Evolutionary conservation across 805 yeast species (phyloP).

Genomic region (Schizosaccharomyces lindneri): DNA sequence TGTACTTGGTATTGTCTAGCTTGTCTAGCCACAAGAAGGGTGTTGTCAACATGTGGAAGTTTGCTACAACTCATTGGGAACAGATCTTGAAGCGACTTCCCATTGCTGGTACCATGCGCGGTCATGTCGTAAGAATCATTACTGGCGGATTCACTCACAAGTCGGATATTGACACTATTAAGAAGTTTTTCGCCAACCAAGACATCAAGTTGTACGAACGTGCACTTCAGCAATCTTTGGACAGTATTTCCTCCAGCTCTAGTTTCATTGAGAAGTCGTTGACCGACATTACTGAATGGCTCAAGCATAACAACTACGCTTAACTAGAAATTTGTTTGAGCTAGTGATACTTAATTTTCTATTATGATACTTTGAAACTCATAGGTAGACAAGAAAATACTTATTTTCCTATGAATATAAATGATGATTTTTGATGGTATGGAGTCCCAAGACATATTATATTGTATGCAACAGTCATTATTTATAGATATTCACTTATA

Average conservation of each 20-base stretch:
- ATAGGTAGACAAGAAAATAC: too few species aligned
- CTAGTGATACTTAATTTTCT: background rate
- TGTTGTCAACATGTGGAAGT: slow-evolving; percentile 42
- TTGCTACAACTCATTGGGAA: slow-evolving; percentile 54
- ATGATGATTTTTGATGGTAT: too few species aligned
- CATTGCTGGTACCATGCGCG: slow-evolving; percentile 57
- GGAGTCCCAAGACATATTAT: too few species aligned
- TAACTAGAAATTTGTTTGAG: background rate
- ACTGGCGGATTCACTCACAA: slow-evolving; percentile 36
- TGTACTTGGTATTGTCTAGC: slow-evolving; percentile 54
- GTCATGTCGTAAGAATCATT: slow-evolving; percentile 40
- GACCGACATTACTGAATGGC: slow-evolving; percentile 11
- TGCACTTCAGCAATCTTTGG: slow-evolving; percentile 32
- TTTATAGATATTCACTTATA: too few species aligned
- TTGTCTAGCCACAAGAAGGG: slow-evolving; percentile 40
- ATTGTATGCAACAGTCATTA: too few species aligned
- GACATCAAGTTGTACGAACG: slow-evolving; percentile 34
- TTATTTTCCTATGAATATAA: too few species aligned
- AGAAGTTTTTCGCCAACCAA: slow-evolving; percentile 22
- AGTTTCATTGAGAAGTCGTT: slow-evolving; percentile 24
- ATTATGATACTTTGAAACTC: too few species aligned
- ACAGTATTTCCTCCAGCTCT: slow-evolving; percentile 25
- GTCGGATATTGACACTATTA: slow-evolving; percentile 18
- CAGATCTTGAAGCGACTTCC: slow-evolving; percentile 42
- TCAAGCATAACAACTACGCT: slow-evolving; percentile 3